Percentiles rank a stretch among this genome's conserved stretches.
phyloP scores from a whole-genome alignment of 2,329 filamentous ascomycete species.

The Colletotrichum tamarilloi region DNA sequence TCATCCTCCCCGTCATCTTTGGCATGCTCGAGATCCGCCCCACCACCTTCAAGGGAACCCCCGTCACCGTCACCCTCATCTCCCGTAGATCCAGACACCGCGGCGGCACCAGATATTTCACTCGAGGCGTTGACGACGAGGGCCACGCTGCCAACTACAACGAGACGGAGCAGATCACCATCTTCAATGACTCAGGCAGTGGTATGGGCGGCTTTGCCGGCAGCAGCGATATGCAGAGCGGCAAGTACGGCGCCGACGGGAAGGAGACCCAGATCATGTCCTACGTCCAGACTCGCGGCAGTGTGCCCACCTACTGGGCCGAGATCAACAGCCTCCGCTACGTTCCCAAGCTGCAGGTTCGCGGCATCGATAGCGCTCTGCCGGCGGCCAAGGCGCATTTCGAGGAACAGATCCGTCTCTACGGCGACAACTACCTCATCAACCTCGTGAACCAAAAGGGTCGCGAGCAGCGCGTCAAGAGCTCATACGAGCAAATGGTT shows the following conservation, averaged over 20 bases:
- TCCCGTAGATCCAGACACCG: conserved; percentile 89
- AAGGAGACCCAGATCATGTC: conserved; percentile 90
- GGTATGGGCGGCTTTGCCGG: conserved; percentile 85
- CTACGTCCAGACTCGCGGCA: conserved; percentile 96
- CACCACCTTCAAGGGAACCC: conserved; percentile 85
- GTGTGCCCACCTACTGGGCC: conserved; percentile 95
- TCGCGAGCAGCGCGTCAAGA: conserved; percentile 88
- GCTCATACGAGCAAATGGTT: conserved; percentile 93
- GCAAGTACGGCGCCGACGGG: conserved; percentile 69
- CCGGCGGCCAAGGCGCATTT: conserved; percentile 88
- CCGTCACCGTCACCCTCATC: conserved; percentile 87
- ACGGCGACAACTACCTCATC: conserved; percentile 97
- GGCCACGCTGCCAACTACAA: conserved; percentile 99
- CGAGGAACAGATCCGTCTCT: conserved; percentile 89
- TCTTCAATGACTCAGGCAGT: conserved; percentile 83
- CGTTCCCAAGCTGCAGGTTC: conserved; percentile 88
- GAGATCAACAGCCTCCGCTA: conserved; percentile 96
- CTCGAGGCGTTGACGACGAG: conserved; percentile 90
- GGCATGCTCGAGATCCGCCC: conserved; percentile 94
- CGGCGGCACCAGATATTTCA: conserved; percentile 94
- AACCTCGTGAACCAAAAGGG: conserved; percentile 98
- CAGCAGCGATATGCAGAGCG: conserved; percentile 79
- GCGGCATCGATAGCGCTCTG: conserved; percentile 83
- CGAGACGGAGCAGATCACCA: conserved; percentile 93
- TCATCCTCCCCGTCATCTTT: conserved; percentile 94